phyloP scores from a whole-genome alignment of 371 early-diverging fungal genomes.

The Batkoa obscura region DNA sequence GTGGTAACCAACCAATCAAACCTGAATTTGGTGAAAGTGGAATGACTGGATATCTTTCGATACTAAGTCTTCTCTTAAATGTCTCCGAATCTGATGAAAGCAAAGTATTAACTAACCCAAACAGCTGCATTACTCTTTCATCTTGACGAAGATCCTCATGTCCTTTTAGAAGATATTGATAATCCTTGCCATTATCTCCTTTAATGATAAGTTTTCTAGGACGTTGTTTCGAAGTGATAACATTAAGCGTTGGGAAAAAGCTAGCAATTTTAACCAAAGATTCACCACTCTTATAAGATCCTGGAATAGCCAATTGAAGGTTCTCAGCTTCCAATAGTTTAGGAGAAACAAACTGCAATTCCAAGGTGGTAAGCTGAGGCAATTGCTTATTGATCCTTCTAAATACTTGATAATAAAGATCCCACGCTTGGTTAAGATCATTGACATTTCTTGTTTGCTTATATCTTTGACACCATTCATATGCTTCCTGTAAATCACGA shows the following conservation, averaged over 20 bases:
- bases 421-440: conserved; percentile 89
- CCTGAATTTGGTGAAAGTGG: conserved; percentile 96
- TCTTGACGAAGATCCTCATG: conserved; percentile 97
- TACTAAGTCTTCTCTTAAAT: conserved; percentile 78
- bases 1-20: conserved; percentile 90
- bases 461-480: conserved; percentile 74
- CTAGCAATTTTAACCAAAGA: conserved; percentile 70
- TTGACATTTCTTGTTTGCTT: conserved; percentile 53
- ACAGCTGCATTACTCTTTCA: conserved; percentile 97
- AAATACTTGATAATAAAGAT: conserved; percentile 79
- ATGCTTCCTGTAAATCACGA: conserved; percentile 78
- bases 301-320: conserved; percentile 83
- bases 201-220: conserved; percentile 74
- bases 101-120: conserved; percentile 89
- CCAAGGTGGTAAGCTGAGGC: conserved; percentile 64
- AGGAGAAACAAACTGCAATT: conserved; percentile 83
- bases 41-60: conserved; percentile 82
- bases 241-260: conserved; percentile 62
- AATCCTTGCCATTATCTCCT: conserved; percentile 80
- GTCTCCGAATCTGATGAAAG: conserved; percentile 77
- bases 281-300: conserved; percentile 74
- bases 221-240: conserved; percentile 86
- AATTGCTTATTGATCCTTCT: conserved; percentile 64
- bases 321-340: conserved; percentile 66
- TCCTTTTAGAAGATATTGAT: conserved; percentile 87